Evolutionary conservation across 805 yeast species (phyloP).

Genomic region (Wickerhamomyces chaumierensis): DNA sequence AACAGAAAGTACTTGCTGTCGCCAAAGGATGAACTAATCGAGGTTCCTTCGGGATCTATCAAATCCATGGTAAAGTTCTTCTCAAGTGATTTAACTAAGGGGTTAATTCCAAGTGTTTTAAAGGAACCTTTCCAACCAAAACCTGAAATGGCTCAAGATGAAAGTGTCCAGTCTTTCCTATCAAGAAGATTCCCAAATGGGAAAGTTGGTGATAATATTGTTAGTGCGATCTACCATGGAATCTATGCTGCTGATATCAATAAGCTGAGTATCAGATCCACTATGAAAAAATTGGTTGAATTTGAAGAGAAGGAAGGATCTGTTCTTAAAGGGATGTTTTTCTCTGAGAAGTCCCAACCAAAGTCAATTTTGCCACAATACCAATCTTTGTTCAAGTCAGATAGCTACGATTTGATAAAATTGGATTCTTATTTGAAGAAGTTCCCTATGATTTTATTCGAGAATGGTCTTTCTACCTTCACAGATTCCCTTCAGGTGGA

Average conservation of each 20-base stretch:
- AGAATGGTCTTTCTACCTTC: constrained; percentile 44
- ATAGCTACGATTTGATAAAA: constrained; percentile 27
- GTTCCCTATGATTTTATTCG: constrained; percentile 52
- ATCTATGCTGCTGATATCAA: constrained; percentile 80
- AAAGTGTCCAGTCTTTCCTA: constrained; percentile 58
- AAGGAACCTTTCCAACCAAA: constrained; percentile 38
- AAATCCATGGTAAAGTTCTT: constrained; percentile 24
- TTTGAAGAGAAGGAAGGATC: constrained; percentile 55
- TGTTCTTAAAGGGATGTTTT: constrained; percentile 32
- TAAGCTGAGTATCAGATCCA: constrained; percentile 51
- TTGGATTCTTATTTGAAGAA: constrained; percentile 25
- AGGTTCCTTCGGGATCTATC: constrained; percentile 36
- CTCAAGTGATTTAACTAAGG: constrained; percentile 31
- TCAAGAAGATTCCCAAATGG: constrained; percentile 44
- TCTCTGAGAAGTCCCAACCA: constrained; percentile 9
- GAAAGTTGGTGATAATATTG: constrained; percentile 35
- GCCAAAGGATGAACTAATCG: constrained; percentile 29
- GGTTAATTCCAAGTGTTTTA: constrained; percentile 31
- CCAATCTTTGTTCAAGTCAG: constrained; percentile 27
- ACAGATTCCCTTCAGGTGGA: constrained; percentile 32
- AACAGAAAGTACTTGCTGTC: constrained; percentile 61
- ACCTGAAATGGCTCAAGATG: constrained; percentile 35
- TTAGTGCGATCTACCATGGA: constrained; percentile 82
- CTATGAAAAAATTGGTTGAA: constrained; percentile 42
- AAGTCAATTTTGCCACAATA: constrained; percentile 24